Percentiles rank a stretch among this genome's conserved stretches.
Conservation (phyloP, 2,329 filamentous ascomycete species). For the Fusarium sp. region DNA sequence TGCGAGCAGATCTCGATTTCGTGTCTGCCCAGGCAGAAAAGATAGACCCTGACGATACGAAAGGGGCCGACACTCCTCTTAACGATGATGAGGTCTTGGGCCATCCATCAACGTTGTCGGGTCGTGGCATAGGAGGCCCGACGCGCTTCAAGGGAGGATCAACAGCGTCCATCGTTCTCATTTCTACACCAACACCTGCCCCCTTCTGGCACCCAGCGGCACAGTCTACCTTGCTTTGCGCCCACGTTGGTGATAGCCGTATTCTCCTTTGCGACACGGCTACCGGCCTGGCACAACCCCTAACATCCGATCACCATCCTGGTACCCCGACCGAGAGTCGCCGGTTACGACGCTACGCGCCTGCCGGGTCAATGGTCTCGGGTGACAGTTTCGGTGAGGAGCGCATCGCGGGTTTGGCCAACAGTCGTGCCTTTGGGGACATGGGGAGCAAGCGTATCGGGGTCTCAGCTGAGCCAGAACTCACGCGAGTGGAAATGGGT, state of each 20-base stretch:
- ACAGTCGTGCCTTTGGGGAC: slow-evolving; percentile 94
- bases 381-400: slow-evolving; percentile 95
- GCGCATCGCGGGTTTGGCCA: slow-evolving; percentile 90
- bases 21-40: slow-evolving; percentile 88
- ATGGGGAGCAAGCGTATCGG: slow-evolving; percentile 91
- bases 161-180: slow-evolving; percentile 87
- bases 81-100: slow-evolving; percentile 88
- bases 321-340: slow-evolving; percentile 84
- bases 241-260: slow-evolving; percentile 93
- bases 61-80: slow-evolving; percentile 77
- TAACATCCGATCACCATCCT: slow-evolving; percentile 93
- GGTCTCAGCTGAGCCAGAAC: slow-evolving; percentile 92
- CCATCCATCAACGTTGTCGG: slow-evolving; percentile 62
- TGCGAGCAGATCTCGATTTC: slow-evolving; percentile 94
- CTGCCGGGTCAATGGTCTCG: slow-evolving; percentile 80
- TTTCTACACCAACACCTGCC: slow-evolving; percentile 88
- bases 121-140: slow-evolving; percentile 73
- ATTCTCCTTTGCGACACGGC: slow-evolving; percentile 88
- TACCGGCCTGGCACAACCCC: slow-evolving; percentile 79
- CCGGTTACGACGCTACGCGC: slow-evolving; percentile 83
- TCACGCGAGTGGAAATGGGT: slow-evolving; percentile 78
- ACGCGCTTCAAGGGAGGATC: slow-evolving; percentile 92
- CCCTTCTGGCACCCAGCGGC: slow-evolving; percentile 96
- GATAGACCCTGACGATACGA: slow-evolving; percentile 74
- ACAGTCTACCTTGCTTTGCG: slow-evolving; percentile 82